phyloP scores from a whole-genome alignment of 2,329 filamentous ascomycete genomes.

The Sporothrix schenckii region DNA sequence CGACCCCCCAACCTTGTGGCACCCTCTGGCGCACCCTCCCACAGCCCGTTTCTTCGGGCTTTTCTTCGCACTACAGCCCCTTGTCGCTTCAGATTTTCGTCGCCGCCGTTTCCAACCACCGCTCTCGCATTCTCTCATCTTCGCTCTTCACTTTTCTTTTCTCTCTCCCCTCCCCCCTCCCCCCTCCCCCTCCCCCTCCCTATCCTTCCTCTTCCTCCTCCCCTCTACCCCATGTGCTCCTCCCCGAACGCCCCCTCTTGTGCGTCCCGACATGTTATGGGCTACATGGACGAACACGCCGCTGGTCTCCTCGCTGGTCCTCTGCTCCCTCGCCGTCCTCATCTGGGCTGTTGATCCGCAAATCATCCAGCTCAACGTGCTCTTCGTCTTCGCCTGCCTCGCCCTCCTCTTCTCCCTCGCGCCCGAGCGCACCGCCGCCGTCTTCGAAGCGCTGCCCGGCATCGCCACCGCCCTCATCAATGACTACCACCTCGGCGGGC shows the following conservation, averaged over 20 bases:
- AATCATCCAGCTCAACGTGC: conserved; percentile 48
- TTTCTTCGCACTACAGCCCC: conserved; percentile 24
- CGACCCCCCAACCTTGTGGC: conserved; percentile 25
- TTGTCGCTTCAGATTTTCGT: conserved; percentile 22
- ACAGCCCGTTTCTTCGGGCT: conserved; percentile 15
- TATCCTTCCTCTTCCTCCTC: background rate
- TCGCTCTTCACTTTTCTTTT: conserved; percentile 1
- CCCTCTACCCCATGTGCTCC: conserved; percentile 31
- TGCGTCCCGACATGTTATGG: conserved; percentile 54
- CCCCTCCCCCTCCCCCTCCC: background rate
- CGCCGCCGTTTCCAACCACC: conserved; percentile 14
- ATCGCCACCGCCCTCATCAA: conserved; percentile 44
- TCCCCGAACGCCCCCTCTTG: conserved; percentile 25
- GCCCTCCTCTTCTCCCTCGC: conserved; percentile 50
- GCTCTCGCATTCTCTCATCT: background rate
- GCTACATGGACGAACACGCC: conserved; percentile 50
- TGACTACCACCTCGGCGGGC: conserved; percentile 51
- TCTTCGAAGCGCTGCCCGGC: conserved; percentile 44
- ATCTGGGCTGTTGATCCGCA: conserved; percentile 53
- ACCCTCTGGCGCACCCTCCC: conserved; percentile 11
- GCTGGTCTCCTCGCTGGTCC: conserved; percentile 50
- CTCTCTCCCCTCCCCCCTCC: background rate
- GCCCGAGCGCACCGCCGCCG: conserved; percentile 47
- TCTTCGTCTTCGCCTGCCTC: conserved; percentile 47
- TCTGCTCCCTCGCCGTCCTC: conserved; percentile 49